Evolutionary conservation across 2,329 filamentous ascomycete genomes (phyloP), one percentile per base, ranked within the genome.

Genomic region (Juglanconis sp.): DNA sequence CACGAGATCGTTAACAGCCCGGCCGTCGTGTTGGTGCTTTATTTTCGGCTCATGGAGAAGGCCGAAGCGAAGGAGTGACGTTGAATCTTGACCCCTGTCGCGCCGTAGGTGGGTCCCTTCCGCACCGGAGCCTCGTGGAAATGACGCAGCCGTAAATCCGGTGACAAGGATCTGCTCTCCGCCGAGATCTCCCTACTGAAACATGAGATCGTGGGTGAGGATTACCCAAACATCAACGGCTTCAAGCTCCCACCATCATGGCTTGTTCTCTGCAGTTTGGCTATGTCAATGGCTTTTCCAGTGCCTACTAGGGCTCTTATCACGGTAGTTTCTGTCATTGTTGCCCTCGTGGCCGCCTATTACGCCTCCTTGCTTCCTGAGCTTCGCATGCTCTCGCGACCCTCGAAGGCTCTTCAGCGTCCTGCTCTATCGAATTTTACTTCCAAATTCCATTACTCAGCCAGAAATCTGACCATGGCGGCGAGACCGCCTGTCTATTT

Each of bases 401-500:
- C 32, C 44, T 47, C 53, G 2, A 55, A 53, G 35, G 51, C 47
- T 31, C 46, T 53, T 31, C n/a, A 32, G 5, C 51, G 38, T 7
- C 38, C 38, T 42, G 38, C 46, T n/a, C 17, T 60, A 9, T 40
- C 53, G 2, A 50, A 42, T 11, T 31, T 35, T 1, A 57, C 24
- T 6, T 46, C 53, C 4, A 46, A 17, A 9, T 4, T 4, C 32
- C 24, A 13, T 11, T 9, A 11, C 13, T n/a, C 60, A 6, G 36
- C 13, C n/a, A 42, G 57, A 6, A 57, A 59, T n/a, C 60, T 50
- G 34, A 60, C 61, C 35, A 73, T 70, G 69, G 15, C 65, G 50
- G 55, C 61, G 4, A 73, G 67, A 60, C 57, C 76, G 7, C 79
- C 79, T 0, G 77, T 79, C 6, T 81, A 81, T 64, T 81, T 81